Evolutionary conservation across 208 protist species (phyloP).

Genomic region (Kentomonas sorsogonicus): DNA sequence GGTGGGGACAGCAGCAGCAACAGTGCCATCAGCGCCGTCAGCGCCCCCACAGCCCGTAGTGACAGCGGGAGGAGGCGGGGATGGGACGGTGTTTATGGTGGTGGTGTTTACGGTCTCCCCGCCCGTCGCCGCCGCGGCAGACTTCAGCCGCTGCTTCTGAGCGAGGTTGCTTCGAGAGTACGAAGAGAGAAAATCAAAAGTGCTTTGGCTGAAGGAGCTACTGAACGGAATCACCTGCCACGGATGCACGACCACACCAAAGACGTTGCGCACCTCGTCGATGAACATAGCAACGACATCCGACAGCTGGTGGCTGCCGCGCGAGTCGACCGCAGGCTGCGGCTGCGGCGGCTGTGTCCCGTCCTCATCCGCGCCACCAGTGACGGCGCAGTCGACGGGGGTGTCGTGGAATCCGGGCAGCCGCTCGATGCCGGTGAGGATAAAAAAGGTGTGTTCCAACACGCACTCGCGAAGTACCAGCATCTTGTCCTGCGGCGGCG

Average conservation of each 20-base stretch:
- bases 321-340: neutral
- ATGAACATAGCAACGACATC: slow-evolving; percentile 28
- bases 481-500: too few relatives aligned
- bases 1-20: too few relatives aligned
- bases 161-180: too few relatives aligned
- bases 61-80: too few relatives aligned
- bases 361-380: neutral
- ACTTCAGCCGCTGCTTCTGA: too few relatives aligned
- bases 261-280: slow-evolving; percentile 23
- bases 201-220: slow-evolving; percentile 17
- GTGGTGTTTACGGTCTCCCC: too few relatives aligned
- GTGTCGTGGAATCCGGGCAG: slow-evolving; percentile 11
- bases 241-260: slow-evolving; percentile 23
- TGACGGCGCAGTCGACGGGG: neutral
- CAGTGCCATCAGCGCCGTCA: too few relatives aligned
- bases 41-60: too few relatives aligned
- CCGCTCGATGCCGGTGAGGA: slow-evolving; percentile 31
- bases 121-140: too few relatives aligned
- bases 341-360: neutral
- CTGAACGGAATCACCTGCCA: slow-evolving; percentile 60
- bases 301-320: neutral
- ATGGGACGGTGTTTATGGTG: too few relatives aligned
- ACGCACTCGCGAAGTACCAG: slow-evolving; percentile 25
- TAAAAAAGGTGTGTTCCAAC: slow-evolving; percentile 31
- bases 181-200: slow-evolving; percentile 10